Evolutionary conservation across 768 basidiomycete genomes (phyloP).

Genomic region (Hygrophorus russula): DNA sequence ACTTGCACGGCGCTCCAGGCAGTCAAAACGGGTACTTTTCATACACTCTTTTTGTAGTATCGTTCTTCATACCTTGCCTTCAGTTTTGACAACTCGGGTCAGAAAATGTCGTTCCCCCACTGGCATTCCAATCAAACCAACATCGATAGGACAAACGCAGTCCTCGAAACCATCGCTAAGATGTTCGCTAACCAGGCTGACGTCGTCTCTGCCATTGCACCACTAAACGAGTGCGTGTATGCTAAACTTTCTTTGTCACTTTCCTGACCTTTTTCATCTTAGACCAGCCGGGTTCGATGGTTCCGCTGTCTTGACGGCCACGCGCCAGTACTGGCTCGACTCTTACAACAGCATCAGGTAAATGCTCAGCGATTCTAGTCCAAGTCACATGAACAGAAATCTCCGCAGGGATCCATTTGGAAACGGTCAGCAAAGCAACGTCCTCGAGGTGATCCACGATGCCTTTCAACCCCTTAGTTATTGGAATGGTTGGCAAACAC

Average conservation of each 20-base stretch:
- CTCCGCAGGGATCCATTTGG: slow-evolving; percentile 23
- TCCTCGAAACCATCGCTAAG: slow-evolving; percentile 52
- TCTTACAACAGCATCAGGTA: slow-evolving; percentile 69
- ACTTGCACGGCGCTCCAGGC: slow-evolving; percentile 54
- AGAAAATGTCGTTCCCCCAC: slow-evolving; percentile 41
- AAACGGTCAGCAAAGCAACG: slow-evolving; percentile 41
- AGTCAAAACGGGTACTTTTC: slow-evolving; percentile 61
- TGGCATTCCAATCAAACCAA: slow-evolving; percentile 65
- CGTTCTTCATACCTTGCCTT: slow-evolving; percentile 2
- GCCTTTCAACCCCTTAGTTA: slow-evolving; percentile 68
- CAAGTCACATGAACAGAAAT: slow-evolving; percentile 6
- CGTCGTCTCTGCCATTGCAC: slow-evolving; percentile 58
- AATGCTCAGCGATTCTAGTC: slow-evolving; percentile 3
- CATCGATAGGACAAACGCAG: slow-evolving; percentile 50
- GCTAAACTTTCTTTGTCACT: background rate
- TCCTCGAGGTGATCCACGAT: slow-evolving; percentile 60
- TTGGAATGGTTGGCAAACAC: slow-evolving; percentile 53
- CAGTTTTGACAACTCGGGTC: slow-evolving; percentile 80
- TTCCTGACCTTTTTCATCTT: slow-evolving; percentile 2
- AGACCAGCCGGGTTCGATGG: slow-evolving; percentile 71
- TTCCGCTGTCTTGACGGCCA: slow-evolving; percentile 33
- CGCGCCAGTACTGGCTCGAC: slow-evolving; percentile 57
- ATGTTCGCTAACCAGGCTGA: slow-evolving; percentile 43
- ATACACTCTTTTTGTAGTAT: slow-evolving; percentile 6
- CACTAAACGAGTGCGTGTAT: slow-evolving; percentile 60